Conservation (phyloP, 495 filamentous ascomycete genomes). For the Parathielavia hyrcaniae region DNA sequence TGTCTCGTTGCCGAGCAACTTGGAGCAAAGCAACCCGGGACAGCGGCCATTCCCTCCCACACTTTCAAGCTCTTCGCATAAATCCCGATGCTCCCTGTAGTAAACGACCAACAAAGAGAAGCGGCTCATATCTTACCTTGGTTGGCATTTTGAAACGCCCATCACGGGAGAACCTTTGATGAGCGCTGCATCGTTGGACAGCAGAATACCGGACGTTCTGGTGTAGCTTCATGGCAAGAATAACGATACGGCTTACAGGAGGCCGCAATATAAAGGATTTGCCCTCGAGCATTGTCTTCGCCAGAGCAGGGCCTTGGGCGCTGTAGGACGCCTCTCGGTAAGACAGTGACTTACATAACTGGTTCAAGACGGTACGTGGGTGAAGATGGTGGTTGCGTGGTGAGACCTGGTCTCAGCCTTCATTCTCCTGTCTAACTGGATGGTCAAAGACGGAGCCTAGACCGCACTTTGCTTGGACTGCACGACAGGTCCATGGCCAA, state of each 20-base stretch:
- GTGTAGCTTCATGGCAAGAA: too few relatives aligned
- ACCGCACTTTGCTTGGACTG: not conserved
- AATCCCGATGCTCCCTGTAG: not conserved
- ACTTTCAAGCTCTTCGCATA: not conserved
- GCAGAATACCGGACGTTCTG: too few relatives aligned
- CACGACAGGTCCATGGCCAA: not conserved
- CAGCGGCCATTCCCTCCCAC: too few relatives aligned
- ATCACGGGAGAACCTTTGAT: too few relatives aligned
- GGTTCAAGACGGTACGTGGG: not conserved
- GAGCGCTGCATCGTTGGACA: too few relatives aligned
- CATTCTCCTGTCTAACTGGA: not conserved
- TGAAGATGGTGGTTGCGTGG: not conserved
- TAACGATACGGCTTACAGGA: too few relatives aligned
- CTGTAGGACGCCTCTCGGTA: not conserved
- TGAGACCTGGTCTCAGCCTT: not conserved
- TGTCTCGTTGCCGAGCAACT: conserved; percentile 12
- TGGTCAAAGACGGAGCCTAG: not conserved
- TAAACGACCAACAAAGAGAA: not conserved
- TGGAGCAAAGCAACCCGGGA: not conserved
- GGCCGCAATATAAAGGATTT: too few relatives aligned
- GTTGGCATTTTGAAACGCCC: too few relatives aligned
- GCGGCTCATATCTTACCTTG: not conserved
- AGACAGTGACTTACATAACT: not conserved
- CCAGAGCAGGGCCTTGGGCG: not conserved
- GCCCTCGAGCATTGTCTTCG: not conserved